These are phyloP conservation scores for Globisporangium spinosum DNA, from an alignment of 352 stramenopile genomes.

Conservation along the genomic window DNA sequence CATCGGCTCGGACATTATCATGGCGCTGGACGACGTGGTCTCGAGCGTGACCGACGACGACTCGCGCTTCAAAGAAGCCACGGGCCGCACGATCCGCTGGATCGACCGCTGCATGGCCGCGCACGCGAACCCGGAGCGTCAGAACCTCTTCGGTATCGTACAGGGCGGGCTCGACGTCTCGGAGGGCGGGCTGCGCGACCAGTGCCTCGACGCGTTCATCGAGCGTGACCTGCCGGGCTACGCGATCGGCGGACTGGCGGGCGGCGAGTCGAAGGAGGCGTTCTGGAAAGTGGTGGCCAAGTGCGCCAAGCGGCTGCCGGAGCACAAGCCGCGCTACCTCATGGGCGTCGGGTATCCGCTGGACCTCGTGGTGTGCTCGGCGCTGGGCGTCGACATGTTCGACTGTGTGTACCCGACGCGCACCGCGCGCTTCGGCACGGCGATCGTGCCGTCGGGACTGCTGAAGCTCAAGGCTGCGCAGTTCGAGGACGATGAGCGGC, in stretches of 20 bases:
- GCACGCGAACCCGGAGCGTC: constrained; percentile 76
- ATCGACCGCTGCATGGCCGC: constrained; percentile 93
- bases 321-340: constrained; percentile 94
- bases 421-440: constrained; percentile 94
- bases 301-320: constrained; percentile 73
- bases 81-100: constrained; percentile 91
- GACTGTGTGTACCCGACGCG: constrained; percentile 98
- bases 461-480: constrained; percentile 68
- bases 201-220: constrained; percentile 89
- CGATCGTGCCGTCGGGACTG: constrained; percentile 72
- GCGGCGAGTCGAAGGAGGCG: constrained; percentile 90
- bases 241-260: constrained; percentile 95
- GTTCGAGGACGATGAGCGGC: constrained; percentile 47
- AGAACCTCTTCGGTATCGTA: constrained; percentile 97
- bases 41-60: constrained; percentile 85
- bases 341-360: constrained; percentile 98
- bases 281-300: constrained; percentile 95
- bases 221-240: constrained; percentile 86
- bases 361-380: constrained; percentile 96
- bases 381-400: constrained; percentile 96
- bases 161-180: constrained; percentile 93
- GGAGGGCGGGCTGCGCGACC: constrained; percentile 89
- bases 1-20: constrained; percentile 98
- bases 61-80: constrained; percentile 91
- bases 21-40: constrained; percentile 97